A percentile compares a stretch with the other conserved stretches of the same genome.
Conservation (phyloP, 257 asterid species). For the Penstemon barbatus region DNA sequence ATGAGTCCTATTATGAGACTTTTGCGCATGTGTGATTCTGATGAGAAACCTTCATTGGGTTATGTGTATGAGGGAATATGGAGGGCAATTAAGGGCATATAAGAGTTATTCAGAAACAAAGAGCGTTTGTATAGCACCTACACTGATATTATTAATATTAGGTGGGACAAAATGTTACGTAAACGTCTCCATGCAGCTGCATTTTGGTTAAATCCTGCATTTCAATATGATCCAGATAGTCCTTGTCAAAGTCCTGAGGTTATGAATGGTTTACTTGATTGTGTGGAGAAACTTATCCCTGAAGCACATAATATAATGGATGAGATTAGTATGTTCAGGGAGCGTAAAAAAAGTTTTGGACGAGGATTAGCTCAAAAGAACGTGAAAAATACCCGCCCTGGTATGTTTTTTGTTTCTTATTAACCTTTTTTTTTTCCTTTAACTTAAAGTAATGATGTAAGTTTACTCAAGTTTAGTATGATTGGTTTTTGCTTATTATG, state of each 20-base stretch:
- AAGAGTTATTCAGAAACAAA: too few relatives aligned
- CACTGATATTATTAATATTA: conserved; percentile 6
- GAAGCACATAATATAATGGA: background rate
- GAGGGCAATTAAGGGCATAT: too few relatives aligned
- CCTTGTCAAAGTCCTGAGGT: background rate
- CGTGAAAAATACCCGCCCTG: background rate
- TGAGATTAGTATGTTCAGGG: background rate
- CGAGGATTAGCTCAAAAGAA: background rate
- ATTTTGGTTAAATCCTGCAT: background rate
- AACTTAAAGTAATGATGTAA: too few relatives aligned
- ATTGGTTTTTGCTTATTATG: background rate
- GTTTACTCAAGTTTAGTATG: background rate
- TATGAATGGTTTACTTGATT: background rate
- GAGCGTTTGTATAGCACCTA: too few relatives aligned
- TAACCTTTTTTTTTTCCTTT: background rate
- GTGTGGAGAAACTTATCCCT: background rate
- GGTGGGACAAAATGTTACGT: conserved; percentile 12
- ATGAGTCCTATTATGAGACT: too few relatives aligned
- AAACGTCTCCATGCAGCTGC: conserved; percentile 13
- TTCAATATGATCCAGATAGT: background rate
- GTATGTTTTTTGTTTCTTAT: background rate
- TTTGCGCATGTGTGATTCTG: too few relatives aligned
- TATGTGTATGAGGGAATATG: too few relatives aligned
- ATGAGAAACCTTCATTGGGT: too few relatives aligned
- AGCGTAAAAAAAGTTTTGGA: background rate